Conservation (phyloP, 805 yeast species). For the Kockiozyma suomiensis region DNA sequence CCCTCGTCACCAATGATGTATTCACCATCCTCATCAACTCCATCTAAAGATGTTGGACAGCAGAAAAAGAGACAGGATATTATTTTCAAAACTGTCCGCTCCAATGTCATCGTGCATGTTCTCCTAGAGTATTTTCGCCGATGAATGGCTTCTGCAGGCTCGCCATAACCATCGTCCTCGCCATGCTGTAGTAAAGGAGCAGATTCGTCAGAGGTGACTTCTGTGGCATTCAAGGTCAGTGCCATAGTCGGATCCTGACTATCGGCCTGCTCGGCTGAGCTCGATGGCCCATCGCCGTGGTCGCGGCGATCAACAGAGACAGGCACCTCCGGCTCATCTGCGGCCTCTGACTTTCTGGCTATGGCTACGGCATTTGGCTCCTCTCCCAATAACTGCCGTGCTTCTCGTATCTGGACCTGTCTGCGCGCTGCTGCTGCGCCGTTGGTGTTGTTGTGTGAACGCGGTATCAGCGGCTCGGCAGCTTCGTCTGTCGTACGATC, state of each 20-base stretch:
- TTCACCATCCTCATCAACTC: conserved; percentile 16
- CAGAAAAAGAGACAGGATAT: conserved; percentile 16
- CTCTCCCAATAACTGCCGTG: conserved; percentile 3
- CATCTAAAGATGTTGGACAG: conserved; percentile 11
- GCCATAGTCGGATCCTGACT: conserved; percentile 11
- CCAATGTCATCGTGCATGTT: not conserved
- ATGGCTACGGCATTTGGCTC: conserved; percentile 9
- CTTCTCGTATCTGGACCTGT: not conserved
- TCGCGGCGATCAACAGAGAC: not conserved
- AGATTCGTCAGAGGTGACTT: conserved; percentile 8
- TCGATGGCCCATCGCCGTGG: not conserved
- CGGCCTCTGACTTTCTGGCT: not conserved
- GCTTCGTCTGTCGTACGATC: conserved; percentile 18
- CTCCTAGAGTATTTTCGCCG: not conserved
- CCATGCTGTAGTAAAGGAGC: conserved; percentile 13
- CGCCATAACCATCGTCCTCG: not conserved
- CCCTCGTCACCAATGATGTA: conserved; percentile 8
- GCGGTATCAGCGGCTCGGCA: not conserved
- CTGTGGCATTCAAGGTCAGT: not conserved
- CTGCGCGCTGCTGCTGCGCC: not conserved
- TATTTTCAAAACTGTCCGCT: conserved; percentile 1
- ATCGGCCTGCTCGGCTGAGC: not conserved
- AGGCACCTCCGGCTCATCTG: not conserved
- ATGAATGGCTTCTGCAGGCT: not conserved
- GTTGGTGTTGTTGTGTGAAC: not conserved